Percentiles rank a stretch among this genome's conserved stretches.
Evolutionary conservation across 768 basidiomycete species (phyloP).

Genomic region (Inosperma sp.): DNA sequence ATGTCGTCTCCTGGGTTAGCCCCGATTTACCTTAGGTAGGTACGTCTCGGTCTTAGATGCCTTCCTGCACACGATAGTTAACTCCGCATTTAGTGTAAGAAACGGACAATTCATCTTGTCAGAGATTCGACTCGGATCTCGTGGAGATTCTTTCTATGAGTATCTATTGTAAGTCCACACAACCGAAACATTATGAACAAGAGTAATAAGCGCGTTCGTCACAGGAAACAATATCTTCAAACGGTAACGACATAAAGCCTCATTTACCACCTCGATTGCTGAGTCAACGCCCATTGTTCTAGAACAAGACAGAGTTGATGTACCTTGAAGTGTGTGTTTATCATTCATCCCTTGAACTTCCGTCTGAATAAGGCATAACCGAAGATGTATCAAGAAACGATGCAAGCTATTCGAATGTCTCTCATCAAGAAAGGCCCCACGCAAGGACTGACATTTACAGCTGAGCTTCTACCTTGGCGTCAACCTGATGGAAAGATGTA

Average conservation of each 20-base stretch:
- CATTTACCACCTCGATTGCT: not conserved
- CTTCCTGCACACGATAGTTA: not conserved
- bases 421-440: slow-evolving; percentile 61
- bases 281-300: not conserved
- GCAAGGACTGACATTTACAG: slow-evolving; percentile 64
- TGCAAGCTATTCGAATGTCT: slow-evolving; percentile 71
- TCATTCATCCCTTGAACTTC: not conserved
- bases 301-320: slow-evolving; percentile 71
- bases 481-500: slow-evolving; percentile 34
- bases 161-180: slow-evolving; percentile 65
- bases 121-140: slow-evolving; percentile 86
- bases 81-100: slow-evolving; percentile 27
- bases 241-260: slow-evolving; percentile 54
- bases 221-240: slow-evolving; percentile 77
- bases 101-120: slow-evolving; percentile 52
- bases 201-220: not conserved
- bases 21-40: slow-evolving; percentile 79
- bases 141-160: slow-evolving; percentile 93
- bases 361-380: no score
- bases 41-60: not conserved
- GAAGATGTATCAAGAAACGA: slow-evolving; percentile 90
- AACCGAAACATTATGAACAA: not conserved
- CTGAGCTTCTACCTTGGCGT: slow-evolving; percentile 69
- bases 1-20: slow-evolving; percentile 65
- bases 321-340: slow-evolving; percentile 60